These are phyloP conservation scores for Ehretia macrophylla DNA, from an alignment of 257 asterid species.

Conservation along the genomic window DNA sequence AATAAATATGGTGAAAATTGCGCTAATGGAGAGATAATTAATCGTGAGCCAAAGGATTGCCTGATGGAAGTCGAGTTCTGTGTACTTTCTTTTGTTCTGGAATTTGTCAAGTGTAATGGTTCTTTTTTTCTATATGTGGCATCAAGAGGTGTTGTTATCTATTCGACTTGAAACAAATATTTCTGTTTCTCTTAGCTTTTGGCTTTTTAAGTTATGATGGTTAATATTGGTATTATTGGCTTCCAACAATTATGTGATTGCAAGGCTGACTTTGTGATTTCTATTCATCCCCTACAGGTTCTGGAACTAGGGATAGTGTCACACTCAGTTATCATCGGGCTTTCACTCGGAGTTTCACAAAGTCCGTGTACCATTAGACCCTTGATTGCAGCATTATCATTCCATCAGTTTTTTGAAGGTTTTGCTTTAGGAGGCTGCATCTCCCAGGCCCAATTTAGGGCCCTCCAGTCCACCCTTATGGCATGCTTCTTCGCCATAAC, in stretches of 20 bases:
- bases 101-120: not conserved
- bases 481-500: constrained; percentile 86
- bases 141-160: too few relatives aligned
- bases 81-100: not conserved
- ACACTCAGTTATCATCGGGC: constrained; percentile 84
- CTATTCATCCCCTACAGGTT: constrained; percentile 39
- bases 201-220: too few relatives aligned
- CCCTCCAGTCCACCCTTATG: constrained; percentile 61
- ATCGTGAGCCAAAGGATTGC: not conserved
- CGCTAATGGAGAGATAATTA: not conserved
- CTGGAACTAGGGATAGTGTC: constrained; percentile 93
- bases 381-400: constrained; percentile 75
- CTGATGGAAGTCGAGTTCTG: not conserved
- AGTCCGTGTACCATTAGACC: constrained; percentile 91
- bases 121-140: not conserved
- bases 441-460: constrained; percentile 66
- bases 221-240: too few relatives aligned
- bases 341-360: constrained; percentile 84
- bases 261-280: not conserved
- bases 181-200: too few relatives aligned
- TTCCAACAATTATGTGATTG: not conserved
- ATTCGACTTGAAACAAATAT: too few relatives aligned
- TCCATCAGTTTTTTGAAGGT: constrained; percentile 92
- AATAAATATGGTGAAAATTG: not conserved
- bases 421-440: constrained; percentile 97